Evolutionary conservation across 1,139 yeast genomes (phyloP).

Genomic region (Kurtzmaniella quercitrusa): DNA sequence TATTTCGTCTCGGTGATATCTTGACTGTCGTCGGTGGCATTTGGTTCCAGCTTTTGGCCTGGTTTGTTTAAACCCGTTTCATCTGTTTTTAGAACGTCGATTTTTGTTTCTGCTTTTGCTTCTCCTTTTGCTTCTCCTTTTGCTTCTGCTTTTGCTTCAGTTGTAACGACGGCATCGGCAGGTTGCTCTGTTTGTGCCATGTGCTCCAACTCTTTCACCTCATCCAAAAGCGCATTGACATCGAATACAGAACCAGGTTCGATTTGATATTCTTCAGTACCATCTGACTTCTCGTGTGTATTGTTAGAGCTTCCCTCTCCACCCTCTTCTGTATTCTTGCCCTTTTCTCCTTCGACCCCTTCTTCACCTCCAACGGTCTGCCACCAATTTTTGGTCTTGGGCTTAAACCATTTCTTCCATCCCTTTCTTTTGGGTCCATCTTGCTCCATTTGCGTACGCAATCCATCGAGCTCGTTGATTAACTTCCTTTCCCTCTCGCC

Average conservation of each 20-base stretch:
- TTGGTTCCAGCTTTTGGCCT: no score
- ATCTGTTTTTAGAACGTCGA: no score
- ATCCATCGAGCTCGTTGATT: conserved; percentile 80
- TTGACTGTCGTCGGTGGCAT: no score
- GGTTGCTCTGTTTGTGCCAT: conserved; percentile 13
- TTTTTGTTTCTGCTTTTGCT: no score
- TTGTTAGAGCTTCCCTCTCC: conserved; percentile 2
- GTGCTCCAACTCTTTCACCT: conserved; percentile 42
- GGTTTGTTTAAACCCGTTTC: no score
- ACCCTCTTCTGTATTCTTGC: conserved; percentile 11
- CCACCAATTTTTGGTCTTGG: conserved; percentile 88
- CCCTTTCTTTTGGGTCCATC: conserved; percentile 32
- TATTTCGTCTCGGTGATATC: no score
- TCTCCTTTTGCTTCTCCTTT: background rate
- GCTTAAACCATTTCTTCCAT: conserved; percentile 68
- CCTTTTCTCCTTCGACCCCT: conserved; percentile 9
- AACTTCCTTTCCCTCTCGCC: conserved; percentile 78
- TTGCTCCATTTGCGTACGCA: conserved; percentile 54
- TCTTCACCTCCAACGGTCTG: conserved; percentile 53
- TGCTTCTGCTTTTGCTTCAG: background rate
- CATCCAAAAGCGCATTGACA: conserved; percentile 41
- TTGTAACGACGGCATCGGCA: background rate
- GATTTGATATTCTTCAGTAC: conserved; percentile 7
- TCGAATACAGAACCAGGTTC: conserved; percentile 34
- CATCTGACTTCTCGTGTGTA: conserved; percentile 2